Evolutionary conservation across 2,329 filamentous ascomycete genomes (phyloP).

Genomic region (Balansia obtecta): DNA sequence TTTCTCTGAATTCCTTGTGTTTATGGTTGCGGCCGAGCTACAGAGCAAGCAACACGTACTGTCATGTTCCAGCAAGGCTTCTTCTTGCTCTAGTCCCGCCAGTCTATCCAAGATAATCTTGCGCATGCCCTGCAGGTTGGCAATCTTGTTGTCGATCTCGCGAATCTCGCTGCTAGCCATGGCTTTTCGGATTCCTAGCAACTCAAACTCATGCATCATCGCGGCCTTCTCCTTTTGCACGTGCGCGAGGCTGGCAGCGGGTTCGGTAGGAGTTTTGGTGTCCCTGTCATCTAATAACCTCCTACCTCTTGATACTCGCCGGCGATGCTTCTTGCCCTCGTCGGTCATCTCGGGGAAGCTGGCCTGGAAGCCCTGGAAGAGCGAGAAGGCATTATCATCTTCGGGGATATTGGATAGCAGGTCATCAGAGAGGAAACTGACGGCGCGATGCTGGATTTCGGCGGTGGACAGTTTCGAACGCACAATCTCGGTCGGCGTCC

Average conservation of each 20-base stretch:
- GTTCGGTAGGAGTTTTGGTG: constrained; percentile 38
- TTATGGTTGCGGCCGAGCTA: not conserved
- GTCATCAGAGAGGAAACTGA: constrained; percentile 82
- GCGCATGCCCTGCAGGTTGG: constrained; percentile 85
- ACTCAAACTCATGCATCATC: constrained; percentile 76
- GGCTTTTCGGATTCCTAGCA: constrained; percentile 86
- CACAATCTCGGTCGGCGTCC: constrained; percentile 86
- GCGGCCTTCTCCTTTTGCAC: constrained; percentile 69
- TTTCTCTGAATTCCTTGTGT: too few species aligned
- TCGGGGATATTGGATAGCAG: constrained; percentile 83
- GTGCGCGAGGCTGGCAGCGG: constrained; percentile 55
- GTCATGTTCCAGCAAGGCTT: constrained; percentile 80
- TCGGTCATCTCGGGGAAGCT: constrained; percentile 63
- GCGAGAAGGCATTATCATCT: constrained; percentile 71
- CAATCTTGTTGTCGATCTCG: constrained; percentile 94
- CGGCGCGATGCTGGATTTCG: constrained; percentile 88
- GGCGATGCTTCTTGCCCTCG: constrained; percentile 56
- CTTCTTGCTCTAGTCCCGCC: constrained; percentile 79
- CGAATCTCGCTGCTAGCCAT: constrained; percentile 95
- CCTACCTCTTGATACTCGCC: constrained; percentile 60
- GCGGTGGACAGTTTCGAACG: constrained; percentile 79
- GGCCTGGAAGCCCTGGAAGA: constrained; percentile 95
- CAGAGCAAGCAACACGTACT: constrained; percentile 36
- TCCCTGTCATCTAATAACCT: constrained; percentile 54
- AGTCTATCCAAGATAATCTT: constrained; percentile 81